Percentiles rank a stretch among this genome's conserved stretches.
Evolutionary conservation across 352 stramenopile species (phyloP).

Genomic region (Pythium brassicae): DNA sequence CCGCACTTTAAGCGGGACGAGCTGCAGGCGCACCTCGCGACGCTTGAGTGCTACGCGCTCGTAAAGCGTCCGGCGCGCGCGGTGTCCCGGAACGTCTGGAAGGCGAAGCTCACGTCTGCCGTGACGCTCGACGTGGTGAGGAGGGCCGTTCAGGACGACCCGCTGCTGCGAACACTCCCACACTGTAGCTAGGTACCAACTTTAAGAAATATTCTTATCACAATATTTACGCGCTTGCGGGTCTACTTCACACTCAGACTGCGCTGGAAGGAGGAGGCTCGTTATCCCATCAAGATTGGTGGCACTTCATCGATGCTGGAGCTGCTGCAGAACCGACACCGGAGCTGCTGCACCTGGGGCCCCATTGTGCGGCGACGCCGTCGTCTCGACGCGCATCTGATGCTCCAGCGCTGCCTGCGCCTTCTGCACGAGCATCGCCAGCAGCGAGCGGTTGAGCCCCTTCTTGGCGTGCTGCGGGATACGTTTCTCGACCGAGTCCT

Average conservation of each 20-base stretch:
- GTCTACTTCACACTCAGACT: too few species aligned
- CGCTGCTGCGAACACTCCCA: constrained; percentile 29
- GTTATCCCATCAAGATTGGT: not conserved
- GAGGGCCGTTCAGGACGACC: constrained; percentile 41
- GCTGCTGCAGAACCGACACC: not conserved
- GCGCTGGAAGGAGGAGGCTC: too few species aligned
- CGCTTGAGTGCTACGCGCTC: constrained; percentile 70
- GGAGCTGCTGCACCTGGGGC: not conserved
- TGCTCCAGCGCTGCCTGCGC: constrained; percentile 60
- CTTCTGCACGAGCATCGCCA: constrained; percentile 75
- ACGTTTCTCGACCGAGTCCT: constrained; percentile 65
- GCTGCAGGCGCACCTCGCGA: constrained; percentile 51
- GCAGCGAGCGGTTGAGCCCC: constrained; percentile 58
- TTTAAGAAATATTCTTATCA: not conserved
- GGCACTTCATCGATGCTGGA: not conserved
- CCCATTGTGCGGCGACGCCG: constrained; percentile 10
- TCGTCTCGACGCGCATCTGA: constrained; percentile 68
- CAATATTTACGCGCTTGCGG: not conserved
- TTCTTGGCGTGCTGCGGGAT: constrained; percentile 55
- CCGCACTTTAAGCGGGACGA: constrained; percentile 54
- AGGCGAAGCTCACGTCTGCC: constrained; percentile 37
- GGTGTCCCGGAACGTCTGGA: constrained; percentile 36
- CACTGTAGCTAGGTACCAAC: constrained; percentile 10
- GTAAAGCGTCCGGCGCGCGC: constrained; percentile 29
- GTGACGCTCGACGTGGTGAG: constrained; percentile 41